Base-by-base conservation (phyloP, 306 rosid genomes). In the Vigna trinervia region DNA sequence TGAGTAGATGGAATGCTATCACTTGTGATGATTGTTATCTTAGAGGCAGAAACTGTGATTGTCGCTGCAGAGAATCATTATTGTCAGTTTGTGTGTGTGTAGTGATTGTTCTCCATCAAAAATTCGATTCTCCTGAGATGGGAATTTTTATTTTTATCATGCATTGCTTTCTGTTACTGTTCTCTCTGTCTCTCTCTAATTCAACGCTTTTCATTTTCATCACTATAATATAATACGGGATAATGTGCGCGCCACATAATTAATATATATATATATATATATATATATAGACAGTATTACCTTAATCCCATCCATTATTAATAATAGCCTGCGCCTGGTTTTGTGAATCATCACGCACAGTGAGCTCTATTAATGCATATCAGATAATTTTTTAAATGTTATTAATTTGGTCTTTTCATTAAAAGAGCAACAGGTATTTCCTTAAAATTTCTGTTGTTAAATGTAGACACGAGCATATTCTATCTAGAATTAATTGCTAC, bases 51-150 rank as follows among this genome's bases (percentile, higher is more conserved):
- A 22, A 36, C 23, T 36, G 54, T 66, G 32, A 58, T 4, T 50
- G 61, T 47, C 22, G 38, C 5, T 5, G 3, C 36, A 68, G 62
- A 23, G 74, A 66, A 43, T 73, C 77, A 20, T 69, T 22, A 5
- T 61, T 22, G 30, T 65, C 32, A 45, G 38, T 66, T 61, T 76
- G 2, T 74, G 20, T 20, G 65, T 82, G 68, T 73, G 39, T 14
- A 61, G 47, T 72, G 32, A 65, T 79, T 64, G 70, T 64, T 79
- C 13, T 22, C 43, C 6, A 0, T 30, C 43, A 19, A 74, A 81
- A 12, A 20, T 54, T 72, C n/a, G 57, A 80, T 84, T 80, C 68
- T 63, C 12, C 6, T 10, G n/a, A 66, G 7, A 80, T 70, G 5
- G 36, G 60, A 12, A 0, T 69, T 11, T 73, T 64, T 70, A 69